Evolutionary conservation across 495 filamentous ascomycete genomes (phyloP).

Genomic region (Cairneyella variabilis): DNA sequence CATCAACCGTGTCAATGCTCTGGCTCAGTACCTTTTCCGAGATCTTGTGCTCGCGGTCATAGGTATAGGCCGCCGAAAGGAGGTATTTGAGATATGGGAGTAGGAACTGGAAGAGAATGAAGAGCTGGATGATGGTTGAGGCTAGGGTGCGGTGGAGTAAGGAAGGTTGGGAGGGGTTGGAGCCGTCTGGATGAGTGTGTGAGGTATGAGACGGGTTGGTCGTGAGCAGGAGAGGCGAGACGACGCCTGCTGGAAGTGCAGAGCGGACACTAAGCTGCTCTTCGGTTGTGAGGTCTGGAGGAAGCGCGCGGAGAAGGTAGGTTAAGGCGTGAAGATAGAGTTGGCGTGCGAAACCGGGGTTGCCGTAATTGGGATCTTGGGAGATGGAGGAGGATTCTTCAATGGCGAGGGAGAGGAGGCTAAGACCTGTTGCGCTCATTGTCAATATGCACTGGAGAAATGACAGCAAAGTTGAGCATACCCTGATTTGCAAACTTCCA

Average conservation of each 20-base stretch:
- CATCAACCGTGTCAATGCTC: slow-evolving; percentile 47
- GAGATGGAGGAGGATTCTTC: slow-evolving; percentile 31
- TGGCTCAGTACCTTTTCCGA: slow-evolving; percentile 49
- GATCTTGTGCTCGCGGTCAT: slow-evolving; percentile 61
- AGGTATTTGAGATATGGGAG: slow-evolving; percentile 57
- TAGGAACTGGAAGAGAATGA: slow-evolving; percentile 51
- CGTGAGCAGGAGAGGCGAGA: slow-evolving; percentile 18
- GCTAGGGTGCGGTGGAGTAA: slow-evolving; percentile 57
- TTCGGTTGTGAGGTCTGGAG: slow-evolving; percentile 48
- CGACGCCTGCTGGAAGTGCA: slow-evolving; percentile 38
- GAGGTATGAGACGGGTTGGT: background rate
- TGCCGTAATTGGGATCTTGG: slow-evolving; percentile 19
- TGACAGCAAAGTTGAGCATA: slow-evolving; percentile 11
- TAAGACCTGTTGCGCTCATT: slow-evolving; percentile 28
- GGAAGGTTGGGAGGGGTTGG: slow-evolving; percentile 33
- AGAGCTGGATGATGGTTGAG: slow-evolving; percentile 49
- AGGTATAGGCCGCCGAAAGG: slow-evolving; percentile 47
- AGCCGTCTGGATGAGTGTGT: background rate
- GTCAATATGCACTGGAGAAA: background rate
- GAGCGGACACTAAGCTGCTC: slow-evolving; percentile 41
- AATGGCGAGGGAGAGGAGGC: slow-evolving; percentile 32
- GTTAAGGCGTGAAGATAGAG: slow-evolving; percentile 63
- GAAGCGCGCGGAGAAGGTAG: slow-evolving; percentile 65
- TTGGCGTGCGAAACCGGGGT: slow-evolving; percentile 49
- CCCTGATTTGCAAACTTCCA: slow-evolving; percentile 47